These are phyloP conservation scores for Cytospora schulzeri DNA, from an alignment of 2,329 filamentous ascomycete species.

Conservation along the genomic window DNA sequence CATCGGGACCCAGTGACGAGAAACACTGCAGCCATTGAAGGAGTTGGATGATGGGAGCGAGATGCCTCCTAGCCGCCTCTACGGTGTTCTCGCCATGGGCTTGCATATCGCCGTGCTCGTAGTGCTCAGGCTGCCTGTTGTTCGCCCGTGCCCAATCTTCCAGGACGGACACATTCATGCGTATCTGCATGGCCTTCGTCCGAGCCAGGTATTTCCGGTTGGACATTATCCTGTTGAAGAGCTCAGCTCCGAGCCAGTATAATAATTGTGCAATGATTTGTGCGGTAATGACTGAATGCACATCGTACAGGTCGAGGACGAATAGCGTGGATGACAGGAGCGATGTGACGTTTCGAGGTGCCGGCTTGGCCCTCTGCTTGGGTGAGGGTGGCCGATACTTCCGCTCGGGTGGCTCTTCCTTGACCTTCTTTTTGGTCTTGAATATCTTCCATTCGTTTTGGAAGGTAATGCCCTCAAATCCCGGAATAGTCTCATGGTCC, in stretches of 20 bases:
- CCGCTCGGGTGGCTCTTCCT: conserved; percentile 88
- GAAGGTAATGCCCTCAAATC: conserved; percentile 94
- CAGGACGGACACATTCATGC: conserved; percentile 94
- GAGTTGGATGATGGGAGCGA: conserved; percentile 88
- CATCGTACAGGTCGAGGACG: conserved; percentile 96
- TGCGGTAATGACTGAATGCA: conserved; percentile 92
- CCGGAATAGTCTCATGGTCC: conserved; percentile 96
- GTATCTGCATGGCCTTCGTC: conserved; percentile 99
- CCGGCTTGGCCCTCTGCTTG: conserved; percentile 86
- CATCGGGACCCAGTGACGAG: conserved; percentile 82
- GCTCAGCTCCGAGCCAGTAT: conserved; percentile 94
- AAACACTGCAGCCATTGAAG: conserved; percentile 98
- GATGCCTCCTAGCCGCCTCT: conserved; percentile 79
- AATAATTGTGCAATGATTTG: conserved; percentile 91
- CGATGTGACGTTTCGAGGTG: conserved; percentile 93
- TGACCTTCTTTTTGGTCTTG: conserved; percentile 85
- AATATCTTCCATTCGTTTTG: conserved; percentile 99
- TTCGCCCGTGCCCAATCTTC: conserved; percentile 96
- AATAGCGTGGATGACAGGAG: conserved; percentile 94
- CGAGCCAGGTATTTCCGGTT: conserved; percentile 91
- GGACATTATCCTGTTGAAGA: conserved; percentile 98
- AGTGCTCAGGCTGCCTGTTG: conserved; percentile 93
- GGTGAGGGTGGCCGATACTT: conserved; percentile 90
- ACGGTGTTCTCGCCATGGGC: conserved; percentile 84
- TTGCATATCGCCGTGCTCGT: conserved; percentile 85